Evolutionary conservation across 495 filamentous ascomycete genomes (phyloP).

Genomic region (Parathielavia hyrcaniae): DNA sequence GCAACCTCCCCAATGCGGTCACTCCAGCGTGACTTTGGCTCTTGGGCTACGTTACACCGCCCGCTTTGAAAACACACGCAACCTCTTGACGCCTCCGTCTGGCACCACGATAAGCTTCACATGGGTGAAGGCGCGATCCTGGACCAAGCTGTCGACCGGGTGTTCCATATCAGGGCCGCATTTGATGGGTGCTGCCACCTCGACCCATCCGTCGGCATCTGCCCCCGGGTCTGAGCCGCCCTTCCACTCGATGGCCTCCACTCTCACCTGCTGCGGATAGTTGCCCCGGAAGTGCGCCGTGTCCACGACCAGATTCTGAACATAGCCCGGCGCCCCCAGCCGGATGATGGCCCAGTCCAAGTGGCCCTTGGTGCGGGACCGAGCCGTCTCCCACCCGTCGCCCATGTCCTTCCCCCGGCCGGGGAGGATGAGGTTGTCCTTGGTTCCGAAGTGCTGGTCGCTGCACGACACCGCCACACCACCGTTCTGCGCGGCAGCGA

Average conservation of each 20-base stretch:
- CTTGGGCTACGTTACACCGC: constrained; percentile 28
- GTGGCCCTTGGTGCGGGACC: constrained; percentile 68
- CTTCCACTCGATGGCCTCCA: constrained; percentile 57
- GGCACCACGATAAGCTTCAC: constrained; percentile 87
- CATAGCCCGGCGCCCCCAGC: constrained; percentile 63
- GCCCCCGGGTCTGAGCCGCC: constrained; percentile 49
- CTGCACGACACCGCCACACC: constrained; percentile 69
- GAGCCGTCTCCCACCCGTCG: constrained; percentile 89
- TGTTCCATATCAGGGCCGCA: constrained; percentile 80
- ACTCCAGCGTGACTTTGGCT: neutral
- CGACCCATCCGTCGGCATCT: constrained; percentile 62
- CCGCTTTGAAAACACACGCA: constrained; percentile 72
- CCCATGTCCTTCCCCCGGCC: constrained; percentile 88
- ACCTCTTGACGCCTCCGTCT: constrained; percentile 84
- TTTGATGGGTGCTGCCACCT: constrained; percentile 60
- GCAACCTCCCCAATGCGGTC: neutral
- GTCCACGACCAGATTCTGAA: constrained; percentile 72
- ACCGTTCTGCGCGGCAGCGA: constrained; percentile 76
- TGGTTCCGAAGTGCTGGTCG: constrained; percentile 81
- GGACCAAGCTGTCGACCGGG: constrained; percentile 52
- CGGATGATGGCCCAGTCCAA: constrained; percentile 80
- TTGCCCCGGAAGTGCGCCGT: constrained; percentile 89
- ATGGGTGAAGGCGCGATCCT: constrained; percentile 61
- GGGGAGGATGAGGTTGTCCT: constrained; percentile 76
- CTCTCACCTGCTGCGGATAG: constrained; percentile 70